A percentile compares a stretch with the other conserved stretches of the same genome.
Conservation (phyloP, 208 protist species). For the Strigomonas culicis region DNA sequence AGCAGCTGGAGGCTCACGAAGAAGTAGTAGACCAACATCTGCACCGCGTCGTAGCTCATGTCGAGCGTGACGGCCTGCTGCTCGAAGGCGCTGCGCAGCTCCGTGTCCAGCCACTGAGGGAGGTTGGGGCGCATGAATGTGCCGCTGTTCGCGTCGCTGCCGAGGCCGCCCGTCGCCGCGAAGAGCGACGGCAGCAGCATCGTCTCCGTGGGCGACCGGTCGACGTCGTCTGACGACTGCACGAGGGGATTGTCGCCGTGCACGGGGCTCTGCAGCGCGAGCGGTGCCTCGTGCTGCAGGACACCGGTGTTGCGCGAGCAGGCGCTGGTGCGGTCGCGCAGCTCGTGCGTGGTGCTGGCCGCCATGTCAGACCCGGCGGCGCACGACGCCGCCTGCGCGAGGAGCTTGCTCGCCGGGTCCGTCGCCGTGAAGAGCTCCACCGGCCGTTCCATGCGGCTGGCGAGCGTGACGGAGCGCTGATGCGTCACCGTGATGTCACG, state of each 20-base stretch:
- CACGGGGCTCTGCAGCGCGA: conserved; percentile 33
- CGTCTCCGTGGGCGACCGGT: conserved; percentile 51
- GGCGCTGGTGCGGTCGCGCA: no score
- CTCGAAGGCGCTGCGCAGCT: conserved; percentile 61
- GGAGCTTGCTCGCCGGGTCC: no score
- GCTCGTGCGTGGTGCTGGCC: no score
- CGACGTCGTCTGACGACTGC: conserved; percentile 56
- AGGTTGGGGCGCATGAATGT: no score
- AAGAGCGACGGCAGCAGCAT: conserved; percentile 16
- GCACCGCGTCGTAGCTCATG: conserved; percentile 68
- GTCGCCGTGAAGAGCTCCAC: no score
- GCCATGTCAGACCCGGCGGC: no score
- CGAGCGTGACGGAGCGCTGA: not conserved
- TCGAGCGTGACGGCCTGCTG: conserved; percentile 55
- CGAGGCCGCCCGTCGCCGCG: conserved; percentile 17
- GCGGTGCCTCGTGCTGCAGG: no score
- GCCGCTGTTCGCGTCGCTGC: no score
- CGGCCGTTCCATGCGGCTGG: no score
- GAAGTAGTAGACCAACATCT: conserved; percentile 74
- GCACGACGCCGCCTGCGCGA: no score
- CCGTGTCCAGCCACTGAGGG: no score
- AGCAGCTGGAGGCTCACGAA: conserved; percentile 67
- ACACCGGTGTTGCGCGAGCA: no score
- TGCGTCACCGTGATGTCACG: not conserved
- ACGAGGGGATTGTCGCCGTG: conserved; percentile 60